phyloP scores from a whole-genome alignment of 805 yeast species.

The Debaryomyces tyrocola region DNA sequence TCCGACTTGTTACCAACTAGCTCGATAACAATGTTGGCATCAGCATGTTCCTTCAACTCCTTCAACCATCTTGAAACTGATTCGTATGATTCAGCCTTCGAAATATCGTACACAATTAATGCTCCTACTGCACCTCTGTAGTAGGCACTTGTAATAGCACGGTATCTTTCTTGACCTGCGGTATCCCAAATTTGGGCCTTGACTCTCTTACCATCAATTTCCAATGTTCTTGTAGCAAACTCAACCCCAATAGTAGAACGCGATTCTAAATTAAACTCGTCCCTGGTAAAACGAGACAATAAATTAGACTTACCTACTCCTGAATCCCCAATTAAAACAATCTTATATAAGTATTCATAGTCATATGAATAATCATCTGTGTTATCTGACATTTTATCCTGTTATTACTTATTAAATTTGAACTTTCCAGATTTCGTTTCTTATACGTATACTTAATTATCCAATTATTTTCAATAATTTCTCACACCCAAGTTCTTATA shows the following conservation, averaged over 20 bases:
- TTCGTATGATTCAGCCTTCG: constrained; percentile 85
- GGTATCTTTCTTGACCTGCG: constrained; percentile 97
- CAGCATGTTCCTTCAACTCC: constrained; percentile 88
- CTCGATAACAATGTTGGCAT: constrained; percentile 92
- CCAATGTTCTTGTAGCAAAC: constrained; percentile 94
- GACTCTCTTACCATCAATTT: constrained; percentile 78
- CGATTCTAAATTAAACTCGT: constrained; percentile 92
- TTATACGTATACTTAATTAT: no score
- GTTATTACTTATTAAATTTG: neutral
- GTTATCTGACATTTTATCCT: constrained; percentile 32
- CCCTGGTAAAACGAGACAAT: constrained; percentile 89
- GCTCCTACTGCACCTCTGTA: constrained; percentile 99
- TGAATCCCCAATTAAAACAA: constrained; percentile 94
- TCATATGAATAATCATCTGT: constrained; percentile 54
- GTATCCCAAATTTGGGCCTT: constrained; percentile 98
- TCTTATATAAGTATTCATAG: constrained; percentile 92
- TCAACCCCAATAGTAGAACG: constrained; percentile 97
- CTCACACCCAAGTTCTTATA: no score
- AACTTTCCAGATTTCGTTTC: no score
- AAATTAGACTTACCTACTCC: constrained; percentile 97
- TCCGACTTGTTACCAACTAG: constrained; percentile 91
- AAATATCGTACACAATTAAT: constrained; percentile 89
- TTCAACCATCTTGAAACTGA: constrained; percentile 86
- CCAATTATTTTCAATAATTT: no score
- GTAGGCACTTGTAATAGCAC: constrained; percentile 96